Conservation (phyloP, 2,329 filamentous ascomycete species). For the Fusarium dlaminii region DNA sequence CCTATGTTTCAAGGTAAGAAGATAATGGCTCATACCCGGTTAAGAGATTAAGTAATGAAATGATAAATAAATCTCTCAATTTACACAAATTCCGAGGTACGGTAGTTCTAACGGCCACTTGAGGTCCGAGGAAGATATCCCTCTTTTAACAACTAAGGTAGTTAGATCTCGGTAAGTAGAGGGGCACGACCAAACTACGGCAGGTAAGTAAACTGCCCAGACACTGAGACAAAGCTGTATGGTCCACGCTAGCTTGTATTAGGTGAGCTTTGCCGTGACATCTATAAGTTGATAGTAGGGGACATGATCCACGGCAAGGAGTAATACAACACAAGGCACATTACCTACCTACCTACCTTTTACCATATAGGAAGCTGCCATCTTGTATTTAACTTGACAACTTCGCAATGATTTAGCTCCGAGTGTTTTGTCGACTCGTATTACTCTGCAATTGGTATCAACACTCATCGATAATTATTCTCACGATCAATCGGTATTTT, state of each 20-base stretch:
- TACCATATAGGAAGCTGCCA: background rate
- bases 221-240: background rate
- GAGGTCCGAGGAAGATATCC: background rate
- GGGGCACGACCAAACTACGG: background rate
- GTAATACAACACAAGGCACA: background rate
- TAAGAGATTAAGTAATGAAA: background rate
- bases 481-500: constrained; percentile 10
- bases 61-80: background rate
- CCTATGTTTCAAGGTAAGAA: background rate
- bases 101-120: constrained; percentile 5
- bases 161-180: background rate
- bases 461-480: background rate
- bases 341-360: background rate
- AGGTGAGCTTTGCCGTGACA: background rate
- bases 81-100: background rate
- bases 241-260: background rate
- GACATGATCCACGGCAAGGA: background rate
- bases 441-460: background rate
- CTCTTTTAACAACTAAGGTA: background rate
- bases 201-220: background rate
- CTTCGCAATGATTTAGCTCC: background rate
- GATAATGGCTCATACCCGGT: too few species aligned
- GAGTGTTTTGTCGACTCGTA: background rate
- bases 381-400: background rate
- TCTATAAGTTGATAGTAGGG: background rate